phyloP scores from a whole-genome alignment of 192 early-diverging fungal genomes.

The Cetraspora pellucida region DNA sequence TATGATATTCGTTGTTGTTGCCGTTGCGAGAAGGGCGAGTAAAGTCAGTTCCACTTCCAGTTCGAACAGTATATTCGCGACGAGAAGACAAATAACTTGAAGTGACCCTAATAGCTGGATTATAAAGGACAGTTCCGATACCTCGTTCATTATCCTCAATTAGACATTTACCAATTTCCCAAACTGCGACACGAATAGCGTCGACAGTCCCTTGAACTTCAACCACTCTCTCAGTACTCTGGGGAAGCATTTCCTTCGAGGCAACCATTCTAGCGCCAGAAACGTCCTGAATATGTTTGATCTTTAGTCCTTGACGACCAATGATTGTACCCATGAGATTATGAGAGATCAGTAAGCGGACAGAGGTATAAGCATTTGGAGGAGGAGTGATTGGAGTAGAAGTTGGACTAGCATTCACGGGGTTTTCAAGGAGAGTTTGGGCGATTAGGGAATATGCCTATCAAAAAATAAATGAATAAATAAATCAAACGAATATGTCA shows the following conservation, averaged over 20 bases:
- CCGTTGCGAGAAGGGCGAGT: conserved; percentile 37
- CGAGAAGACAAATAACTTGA: conserved; percentile 34
- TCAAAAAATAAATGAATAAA: conserved; percentile 19
- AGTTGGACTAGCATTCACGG: conserved; percentile 59
- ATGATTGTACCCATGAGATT: conserved; percentile 91
- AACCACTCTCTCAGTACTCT: conserved; percentile 91
- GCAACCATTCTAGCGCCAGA: conserved; percentile 87
- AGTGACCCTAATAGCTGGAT: conserved; percentile 59
- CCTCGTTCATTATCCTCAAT: conserved; percentile 85
- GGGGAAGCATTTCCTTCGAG: conserved; percentile 89
- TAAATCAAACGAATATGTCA: not conserved
- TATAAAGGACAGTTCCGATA: conserved; percentile 82
- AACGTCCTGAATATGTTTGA: conserved; percentile 93
- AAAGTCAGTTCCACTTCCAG: conserved; percentile 62
- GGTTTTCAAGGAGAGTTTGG: conserved; percentile 75
- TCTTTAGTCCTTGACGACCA: conserved; percentile 90
- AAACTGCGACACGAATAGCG: conserved; percentile 81
- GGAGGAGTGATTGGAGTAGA: conserved; percentile 54
- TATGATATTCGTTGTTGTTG: conserved; percentile 22
- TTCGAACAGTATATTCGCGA: conserved; percentile 47
- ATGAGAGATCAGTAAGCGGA: conserved; percentile 91
- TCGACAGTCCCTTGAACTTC: conserved; percentile 85
- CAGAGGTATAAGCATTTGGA: conserved; percentile 55
- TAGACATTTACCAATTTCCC: conserved; percentile 83
- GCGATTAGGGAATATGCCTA: conserved; percentile 86